Evolutionary conservation across 83 land plant genomes (phyloP).

Genomic region (Thuja plicata): DNA sequence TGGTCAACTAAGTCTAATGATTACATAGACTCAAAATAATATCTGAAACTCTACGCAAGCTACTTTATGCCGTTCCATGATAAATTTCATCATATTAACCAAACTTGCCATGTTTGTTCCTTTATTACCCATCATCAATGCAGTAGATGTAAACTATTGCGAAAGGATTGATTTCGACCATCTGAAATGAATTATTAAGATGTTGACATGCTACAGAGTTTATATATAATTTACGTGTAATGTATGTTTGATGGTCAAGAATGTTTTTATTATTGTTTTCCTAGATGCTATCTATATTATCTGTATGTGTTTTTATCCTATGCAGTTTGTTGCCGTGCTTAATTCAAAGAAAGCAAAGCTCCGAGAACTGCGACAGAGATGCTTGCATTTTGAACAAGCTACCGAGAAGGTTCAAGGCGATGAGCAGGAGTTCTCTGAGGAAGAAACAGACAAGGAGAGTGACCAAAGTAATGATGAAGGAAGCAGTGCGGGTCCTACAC

Average conservation of each 20-base stretch:
- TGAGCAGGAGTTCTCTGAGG: slow-evolving; percentile 51
- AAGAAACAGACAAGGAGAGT: slow-evolving; percentile 42
- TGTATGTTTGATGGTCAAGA: background rate
- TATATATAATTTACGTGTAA: background rate
- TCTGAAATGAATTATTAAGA: background rate
- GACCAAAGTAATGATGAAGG: slow-evolving; percentile 31
- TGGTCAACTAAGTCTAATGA: too few relatives aligned
- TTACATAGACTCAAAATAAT: too few relatives aligned
- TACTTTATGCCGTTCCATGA: background rate
- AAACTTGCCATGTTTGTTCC: background rate
- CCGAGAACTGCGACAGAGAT: slow-evolving; percentile 57
- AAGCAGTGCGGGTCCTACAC: slow-evolving; percentile 31
- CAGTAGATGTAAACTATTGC: background rate
- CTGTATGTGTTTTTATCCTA: background rate
- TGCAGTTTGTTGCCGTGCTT: slow-evolving; percentile 75
- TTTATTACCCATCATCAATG: background rate
- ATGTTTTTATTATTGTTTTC: background rate
- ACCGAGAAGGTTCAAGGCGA: slow-evolving; percentile 20
- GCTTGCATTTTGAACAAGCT: slow-evolving; percentile 32
- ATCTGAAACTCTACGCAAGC: background rate
- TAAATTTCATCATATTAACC: background rate
- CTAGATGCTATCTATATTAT: background rate
- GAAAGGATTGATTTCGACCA: background rate
- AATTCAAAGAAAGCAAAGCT: slow-evolving; percentile 88
- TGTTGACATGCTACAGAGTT: background rate